These are phyloP conservation scores for Parvularia atlantis DNA, from an alignment of 78 protist species.

Conservation along the genomic window DNA sequence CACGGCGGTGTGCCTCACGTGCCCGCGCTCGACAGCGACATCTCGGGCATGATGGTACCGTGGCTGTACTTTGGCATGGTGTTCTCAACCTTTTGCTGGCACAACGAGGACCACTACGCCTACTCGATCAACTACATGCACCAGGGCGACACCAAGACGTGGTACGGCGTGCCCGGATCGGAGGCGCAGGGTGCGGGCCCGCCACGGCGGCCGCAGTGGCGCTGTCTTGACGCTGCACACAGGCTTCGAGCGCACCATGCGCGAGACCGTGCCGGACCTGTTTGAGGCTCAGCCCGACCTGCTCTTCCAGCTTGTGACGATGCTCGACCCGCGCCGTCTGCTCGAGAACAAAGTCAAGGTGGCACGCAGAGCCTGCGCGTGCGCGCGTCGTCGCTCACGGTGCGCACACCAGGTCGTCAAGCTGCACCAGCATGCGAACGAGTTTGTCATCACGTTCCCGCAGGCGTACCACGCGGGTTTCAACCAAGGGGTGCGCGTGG, in stretches of 20 bases:
- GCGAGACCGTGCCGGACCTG: conserved; percentile 30
- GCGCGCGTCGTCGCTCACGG: too few species aligned
- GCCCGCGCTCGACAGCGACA: too few species aligned
- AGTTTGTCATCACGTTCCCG: conserved; percentile 81
- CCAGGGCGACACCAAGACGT: conserved; percentile 72
- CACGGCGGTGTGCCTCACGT: too few species aligned
- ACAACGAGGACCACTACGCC: conserved; percentile 73
- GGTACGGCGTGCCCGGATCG: conserved; percentile 41
- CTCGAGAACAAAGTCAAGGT: conserved; percentile 25
- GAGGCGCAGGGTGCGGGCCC: background rate
- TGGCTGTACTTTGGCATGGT: conserved; percentile 79
- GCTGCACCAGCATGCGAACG: conserved; percentile 67
- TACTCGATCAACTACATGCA: conserved; percentile 70
- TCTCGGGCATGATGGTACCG: conserved; percentile 29
- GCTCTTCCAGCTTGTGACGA: conserved; percentile 42
- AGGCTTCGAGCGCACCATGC: conserved; percentile 41
- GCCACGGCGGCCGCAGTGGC: too few species aligned
- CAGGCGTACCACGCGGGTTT: conserved; percentile 84
- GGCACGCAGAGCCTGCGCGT: too few species aligned
- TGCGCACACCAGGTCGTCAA: background rate
- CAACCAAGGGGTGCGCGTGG: conserved; percentile 31
- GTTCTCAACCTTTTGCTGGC: conserved; percentile 86
- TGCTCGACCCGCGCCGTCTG: conserved; percentile 39
- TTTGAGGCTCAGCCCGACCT: conserved; percentile 55
- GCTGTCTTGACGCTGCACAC: too few species aligned